Evolutionary conservation across 176 grass and related monocot genomes (phyloP), one percentile per base, ranked within the genome.

Genomic region (Rhynchospora breviuscula): DNA sequence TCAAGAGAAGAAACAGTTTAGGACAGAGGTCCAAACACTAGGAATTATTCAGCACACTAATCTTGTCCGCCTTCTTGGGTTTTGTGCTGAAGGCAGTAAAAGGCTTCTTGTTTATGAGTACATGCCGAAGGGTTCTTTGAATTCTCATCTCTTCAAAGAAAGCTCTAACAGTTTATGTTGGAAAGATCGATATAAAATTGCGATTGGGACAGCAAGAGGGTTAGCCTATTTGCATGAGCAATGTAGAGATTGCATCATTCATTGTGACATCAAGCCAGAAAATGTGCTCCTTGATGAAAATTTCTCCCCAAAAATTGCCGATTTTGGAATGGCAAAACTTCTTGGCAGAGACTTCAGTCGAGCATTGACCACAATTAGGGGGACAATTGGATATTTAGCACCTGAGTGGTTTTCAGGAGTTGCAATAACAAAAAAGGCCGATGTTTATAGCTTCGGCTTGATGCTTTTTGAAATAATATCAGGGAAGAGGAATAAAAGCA

Each of bases 361-460:
- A 4, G 91, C 72, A 7, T 62, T 93, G 65, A 90, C 91, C 0
- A 93, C 91, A 0, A 35, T 82, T 9, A 44, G 91, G 59, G 91
- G 91, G 29, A 92, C 87, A 18, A 79, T 83, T 33, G 91, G 91
- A 0, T 93, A 93, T 78, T 83, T 93, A 3, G 91, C 86, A 0
- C 91, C 91, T 0, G 91, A 93, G 62, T 93, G 91, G 91, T 81
- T 90, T 14, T 67, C 43, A 0, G 85, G 88, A 21, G 44, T 52
- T 2, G 44, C 88, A 7, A 90, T 93, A 66, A 90, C 91, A 2
- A 22, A 81, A 17, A 93, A 93, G 19, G 79, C 70, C 0, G 88
- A 93, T 65, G 91, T 93, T 25, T 93, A 92, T 23, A 92, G 87
- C 74, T 92, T 79, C 8, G 90, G 90, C 43, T 89, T 89, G 83